Base-by-base conservation (phyloP, 2,329 filamentous ascomycete genomes). In the Sarocladium oryzae region DNA sequence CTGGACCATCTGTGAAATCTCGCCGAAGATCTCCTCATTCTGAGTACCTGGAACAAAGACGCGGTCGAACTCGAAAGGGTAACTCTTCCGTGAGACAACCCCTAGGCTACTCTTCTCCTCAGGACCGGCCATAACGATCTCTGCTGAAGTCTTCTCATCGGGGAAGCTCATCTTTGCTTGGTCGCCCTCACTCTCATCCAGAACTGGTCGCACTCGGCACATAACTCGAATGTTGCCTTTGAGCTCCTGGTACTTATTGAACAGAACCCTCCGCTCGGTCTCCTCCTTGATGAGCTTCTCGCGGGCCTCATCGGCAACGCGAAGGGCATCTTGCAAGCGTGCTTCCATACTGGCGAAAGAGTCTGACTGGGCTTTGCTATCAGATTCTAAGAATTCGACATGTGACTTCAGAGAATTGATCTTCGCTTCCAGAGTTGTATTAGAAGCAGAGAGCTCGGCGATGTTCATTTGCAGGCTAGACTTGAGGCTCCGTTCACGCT, bases 221-320 rank as follows among this genome's bases (percentile, higher is more conserved):
- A 99, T 99, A 57, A 99, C 93, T 18, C 93, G 86, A 61, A 99
- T 99, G 64, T 99, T 99, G 60, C 93, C 93, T 67, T 96, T 96
- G 54, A 99, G 80, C 63, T 99, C 93, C 66, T 99, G 90, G 43
- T 99, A 92, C 66, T 95, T 93, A 69, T 97, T 97, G 73, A 97
- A 96, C 0, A 99, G 78, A 59, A 95, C 92, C 20, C 93, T 82
- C 13, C 93, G 83, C 49, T 96, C 75, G 1, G 88, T 93, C 69
- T 99, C 93, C 64, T 97, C 93, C 61, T 86, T 89, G 56, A 93
- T 85, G 24, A 99, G 75, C 63, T 93, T 96, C 57, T 89, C 82
- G 52, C 87, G 83, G 1, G 88, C 84, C 32, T 81, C 77, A 26
- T 87, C 82, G 1, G 86, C 88, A 18, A 78, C 72, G 13, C 79